These are phyloP conservation scores for Aspergillus ochraceus DNA, from an alignment of 2,329 filamentous ascomycete genomes.

Conservation along the genomic window DNA sequence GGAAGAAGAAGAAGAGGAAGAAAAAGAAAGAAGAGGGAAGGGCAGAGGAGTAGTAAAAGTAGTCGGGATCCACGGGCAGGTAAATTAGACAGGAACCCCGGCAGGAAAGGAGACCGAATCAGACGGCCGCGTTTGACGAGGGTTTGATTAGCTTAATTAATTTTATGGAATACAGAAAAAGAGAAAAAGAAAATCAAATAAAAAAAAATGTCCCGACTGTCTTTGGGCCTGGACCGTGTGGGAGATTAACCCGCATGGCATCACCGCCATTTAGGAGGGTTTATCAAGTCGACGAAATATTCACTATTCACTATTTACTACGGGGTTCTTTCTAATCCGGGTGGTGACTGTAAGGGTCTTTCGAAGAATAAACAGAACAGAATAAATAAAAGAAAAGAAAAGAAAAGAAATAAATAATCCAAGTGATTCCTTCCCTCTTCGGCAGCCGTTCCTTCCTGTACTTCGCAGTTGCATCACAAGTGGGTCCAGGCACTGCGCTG, in stretches of 20 bases:
- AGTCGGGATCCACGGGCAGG: neutral
- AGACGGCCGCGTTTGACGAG: neutral
- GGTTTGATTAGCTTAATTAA: conserved; percentile 13
- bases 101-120: neutral
- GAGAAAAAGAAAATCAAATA: too few species aligned
- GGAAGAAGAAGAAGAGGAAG: conserved; percentile 16
- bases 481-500: neutral
- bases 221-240: neutral
- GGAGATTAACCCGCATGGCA: neutral
- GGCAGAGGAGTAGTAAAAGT: neutral
- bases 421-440: neutral
- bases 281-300: too few species aligned
- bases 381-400: neutral
- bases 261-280: neutral
- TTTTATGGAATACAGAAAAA: neutral
- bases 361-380: neutral
- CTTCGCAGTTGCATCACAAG: neutral
- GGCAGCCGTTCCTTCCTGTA: neutral
- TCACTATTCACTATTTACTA: too few species aligned
- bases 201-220: too few species aligned
- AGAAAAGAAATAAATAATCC: neutral
- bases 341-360: too few species aligned
- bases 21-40: conserved; percentile 4
- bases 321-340: too few species aligned
- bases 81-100: neutral